Percentiles rank a stretch among this genome's conserved stretches.
These are phyloP conservation scores for Xerocomus cyaneibrunnescens DNA, from an alignment of 1,284 basidiomycete genomes.

Conservation along the genomic window DNA sequence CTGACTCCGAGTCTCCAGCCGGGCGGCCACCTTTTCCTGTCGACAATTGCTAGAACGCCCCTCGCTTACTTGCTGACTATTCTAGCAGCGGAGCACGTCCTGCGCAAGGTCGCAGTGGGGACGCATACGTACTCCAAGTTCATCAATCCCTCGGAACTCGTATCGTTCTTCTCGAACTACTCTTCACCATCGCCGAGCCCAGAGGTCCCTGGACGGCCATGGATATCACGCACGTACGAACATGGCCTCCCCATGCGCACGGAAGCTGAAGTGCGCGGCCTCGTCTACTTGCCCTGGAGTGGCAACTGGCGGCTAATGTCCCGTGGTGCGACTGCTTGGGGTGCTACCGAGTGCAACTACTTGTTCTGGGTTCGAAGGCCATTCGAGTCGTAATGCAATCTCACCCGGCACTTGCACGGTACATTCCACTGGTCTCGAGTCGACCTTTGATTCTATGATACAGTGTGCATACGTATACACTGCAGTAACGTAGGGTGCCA, in stretches of 20 bases:
- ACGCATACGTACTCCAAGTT: conserved; percentile 95
- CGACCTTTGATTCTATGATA: conserved; percentile 17
- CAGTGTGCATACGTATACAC: conserved; percentile 19
- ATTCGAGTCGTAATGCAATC: conserved; percentile 9
- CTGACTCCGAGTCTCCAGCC: conserved; percentile 52
- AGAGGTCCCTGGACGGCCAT: conserved; percentile 33
- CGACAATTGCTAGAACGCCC: conserved; percentile 94
- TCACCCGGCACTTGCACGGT: background rate
- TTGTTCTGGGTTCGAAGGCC: conserved; percentile 80
- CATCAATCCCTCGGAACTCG: conserved; percentile 87
- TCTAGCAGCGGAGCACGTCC: conserved; percentile 82
- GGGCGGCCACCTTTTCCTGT: conserved; percentile 93
- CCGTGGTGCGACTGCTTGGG: conserved; percentile 52
- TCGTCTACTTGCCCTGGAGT: conserved; percentile 78
- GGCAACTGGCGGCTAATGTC: conserved; percentile 73
- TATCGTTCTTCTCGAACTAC: conserved; percentile 74
- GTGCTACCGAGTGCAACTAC: conserved; percentile 74
- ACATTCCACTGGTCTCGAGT: too few species aligned
- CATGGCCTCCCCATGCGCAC: conserved; percentile 52
- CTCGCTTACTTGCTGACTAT: conserved; percentile 91
- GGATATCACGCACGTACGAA: conserved; percentile 44
- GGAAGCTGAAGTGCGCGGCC: conserved; percentile 80
- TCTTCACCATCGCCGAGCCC: conserved; percentile 39
- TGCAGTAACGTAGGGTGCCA: background rate
- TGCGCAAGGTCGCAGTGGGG: conserved; percentile 82